These are phyloP conservation scores for Penicilliopsis zonata DNA, from an alignment of 495 filamentous ascomycete species.

Conservation along the genomic window DNA sequence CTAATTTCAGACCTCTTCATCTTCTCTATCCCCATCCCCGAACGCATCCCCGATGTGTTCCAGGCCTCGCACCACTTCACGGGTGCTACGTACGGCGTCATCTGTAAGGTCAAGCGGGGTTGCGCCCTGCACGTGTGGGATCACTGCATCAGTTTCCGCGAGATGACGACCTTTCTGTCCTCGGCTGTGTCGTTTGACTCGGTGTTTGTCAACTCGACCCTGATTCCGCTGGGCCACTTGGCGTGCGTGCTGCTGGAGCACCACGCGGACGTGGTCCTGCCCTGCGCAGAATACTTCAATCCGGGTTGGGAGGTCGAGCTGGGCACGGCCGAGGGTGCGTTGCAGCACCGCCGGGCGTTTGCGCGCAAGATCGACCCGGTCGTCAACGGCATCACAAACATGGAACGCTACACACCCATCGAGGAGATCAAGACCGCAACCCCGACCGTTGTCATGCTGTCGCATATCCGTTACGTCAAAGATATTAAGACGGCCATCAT, in stretches of 20 bases:
- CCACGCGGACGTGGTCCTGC: conserved; percentile 52
- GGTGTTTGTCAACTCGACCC: conserved; percentile 42
- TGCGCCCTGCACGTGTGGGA: conserved; percentile 57
- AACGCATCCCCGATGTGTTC: conserved; percentile 50
- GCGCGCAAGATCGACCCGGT: conserved; percentile 53
- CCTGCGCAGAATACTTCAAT: conserved; percentile 57
- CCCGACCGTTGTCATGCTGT: conserved; percentile 55
- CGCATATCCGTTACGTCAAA: conserved; percentile 53
- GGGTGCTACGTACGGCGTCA: conserved; percentile 50
- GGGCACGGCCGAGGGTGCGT: conserved; percentile 42
- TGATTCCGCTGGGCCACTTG: conserved; percentile 45
- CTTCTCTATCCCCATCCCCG: conserved; percentile 53
- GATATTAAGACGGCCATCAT: conserved; percentile 53
- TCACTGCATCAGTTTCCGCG: conserved; percentile 54
- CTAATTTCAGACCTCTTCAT: conserved; percentile 57
- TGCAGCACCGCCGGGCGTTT: conserved; percentile 49
- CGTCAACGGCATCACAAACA: conserved; percentile 56
- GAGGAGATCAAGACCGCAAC: conserved; percentile 41
- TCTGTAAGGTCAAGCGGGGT: conserved; percentile 50
- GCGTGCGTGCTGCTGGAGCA: conserved; percentile 47
- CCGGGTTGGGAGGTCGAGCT: conserved; percentile 58
- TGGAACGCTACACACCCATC: conserved; percentile 50
- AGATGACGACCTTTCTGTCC: conserved; percentile 47
- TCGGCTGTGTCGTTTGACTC: conserved; percentile 46
- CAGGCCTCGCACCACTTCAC: conserved; percentile 56